Evolutionary conservation across 805 yeast species (phyloP), one percentile per base, ranked within the genome.

Genomic region (Myxozyma sirexii): DNA sequence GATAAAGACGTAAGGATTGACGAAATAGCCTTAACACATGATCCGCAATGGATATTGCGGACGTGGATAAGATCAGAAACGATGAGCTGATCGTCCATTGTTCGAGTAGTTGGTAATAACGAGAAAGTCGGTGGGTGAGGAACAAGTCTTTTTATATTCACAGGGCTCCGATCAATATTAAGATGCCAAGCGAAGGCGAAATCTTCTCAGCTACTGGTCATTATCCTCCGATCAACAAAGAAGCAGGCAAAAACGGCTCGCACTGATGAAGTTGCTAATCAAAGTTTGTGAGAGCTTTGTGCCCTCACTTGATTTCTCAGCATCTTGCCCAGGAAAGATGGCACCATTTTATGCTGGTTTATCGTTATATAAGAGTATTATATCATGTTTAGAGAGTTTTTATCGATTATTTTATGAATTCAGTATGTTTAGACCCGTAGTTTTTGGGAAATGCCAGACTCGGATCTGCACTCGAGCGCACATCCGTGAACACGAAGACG

Each of bases 31-130:
- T 43, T 44, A 41, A 63, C 68, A 41, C 69, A 66, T 17, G 69
- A 60, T 6, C 58, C 27, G 56, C 69, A 66, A 41, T 66, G 69
- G 31, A 66, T 61, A 37, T 66, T 66, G 49, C 58, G 57, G 41
- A 66, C 60, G 24, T 62, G 50, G 27, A 65, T 39, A 15, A 57
- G 39, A 41, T 61, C 64, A 26, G 60, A 53, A n/a, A 58, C 52
- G 6, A 59, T 54, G 33, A 54, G 53, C 29, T 41, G 27, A 54
- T 58, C 59, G 39, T 56, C 62, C 62, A 60, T 59, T 38, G 21
- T 23, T 39, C 8, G 38, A 8, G 35, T 41, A 23, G 45, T 19
- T 2, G 13, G n/a, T 15, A 19, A 21, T n/a, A 19, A 4, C 42
- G 42, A 38, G 15, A 38, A 38, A 21, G 19, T 13, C 42, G 37